Base-by-base conservation (phyloP, 495 filamentous ascomycete species). In the Aspergillus saccharolyticus region DNA sequence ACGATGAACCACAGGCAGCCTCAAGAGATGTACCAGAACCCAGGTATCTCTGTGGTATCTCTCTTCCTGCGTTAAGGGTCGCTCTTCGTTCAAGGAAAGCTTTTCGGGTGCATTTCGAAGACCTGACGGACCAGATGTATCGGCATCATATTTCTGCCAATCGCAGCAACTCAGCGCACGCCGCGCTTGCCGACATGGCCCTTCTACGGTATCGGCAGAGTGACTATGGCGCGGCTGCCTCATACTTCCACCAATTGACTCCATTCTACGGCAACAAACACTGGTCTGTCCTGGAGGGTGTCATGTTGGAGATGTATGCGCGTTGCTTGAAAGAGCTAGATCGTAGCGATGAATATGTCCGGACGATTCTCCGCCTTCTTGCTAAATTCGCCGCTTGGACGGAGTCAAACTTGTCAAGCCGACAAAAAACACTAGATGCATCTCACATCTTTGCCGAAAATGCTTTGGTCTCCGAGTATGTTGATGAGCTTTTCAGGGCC, bases 261-360 rank as follows among this genome's bases (percentile, higher is more conserved):
- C 87, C 90, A 2, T 88, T 90, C 62, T 97, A 94, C 65, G 88
- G 85, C 0, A 86, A 87, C 50, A 84, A 82, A 60, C 80, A 86
- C 16, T 98, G 94, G 94, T 83, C 78, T 44, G 70, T 87, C 4
- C 76, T 96, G 14, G 91, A 96, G 65, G 80, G 88, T 12, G 85
- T 83, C 2, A 89, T 96, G 81, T 77, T 98, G 24, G 81, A 89
- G 50, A 86, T 97, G 79, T 90, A 95, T 67, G 85, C 90, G 3
- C 82, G 82, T 39, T 97, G 90, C 71, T 78, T 97, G 49, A 88
- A 90, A 65, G 78, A 89, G 63, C 79, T 96, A 18, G 71, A 85
- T 44, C 81, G 82, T 17, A 82, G 82, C 57, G 89, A 93, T 44
- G 93, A 97, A 52, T 95, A 92, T 62, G 83, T 90, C 49, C 83